Base-by-base conservation (phyloP, 208 protist genomes). In the Porcisia hertigi region DNA sequence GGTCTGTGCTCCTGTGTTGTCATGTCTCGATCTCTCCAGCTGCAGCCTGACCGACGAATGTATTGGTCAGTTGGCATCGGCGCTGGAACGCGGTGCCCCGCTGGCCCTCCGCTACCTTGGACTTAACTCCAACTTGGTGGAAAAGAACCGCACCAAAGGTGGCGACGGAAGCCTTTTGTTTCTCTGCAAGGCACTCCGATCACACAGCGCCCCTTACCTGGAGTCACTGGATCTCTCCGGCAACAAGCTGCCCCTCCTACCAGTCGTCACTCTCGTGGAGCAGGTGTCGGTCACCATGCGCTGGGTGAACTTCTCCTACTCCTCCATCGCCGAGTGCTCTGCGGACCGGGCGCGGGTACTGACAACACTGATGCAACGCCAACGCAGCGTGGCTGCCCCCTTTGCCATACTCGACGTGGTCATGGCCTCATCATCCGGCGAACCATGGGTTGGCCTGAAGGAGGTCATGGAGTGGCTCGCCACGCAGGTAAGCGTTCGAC, bases 161-260 rank as follows among this genome's bases (percentile, higher is more conserved):
- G 70, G 57, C 23, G 87, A 73, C 23, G 77, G 77, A 71, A 79
- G 58, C 55, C 90, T 91, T 53, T 79, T 86, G 36, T 89, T 89
- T 64, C 88, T 95, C 20, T 89, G 86, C 77, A 89, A 88, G 54
- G 88, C 84, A 12, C 80, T 95, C 9, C 88, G 91, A 0, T 77
- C 86, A 39, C 70, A 79, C 59, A 80, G 78, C 63, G 76, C 81
- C 3, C 91, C 91, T n/a, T 58, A 45, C 63, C 80, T 95, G n/a
- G 76, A 78, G 70, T 73, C 80, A 34, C 82, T 95, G 64, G 82
- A 87, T 57, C 85, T 95, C 47, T 79, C 82, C 2, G 65, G 80
- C 58, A 95, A 92, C 55, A 81, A 76, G 47, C 75, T 95, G 9
- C 80, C 85, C 18, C 72, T 92, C 41, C 73, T 88, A 34, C 76